phyloP scores from a whole-genome alignment of 495 filamentous ascomycete genomes.

The Hypoxylon lienhwacheense region DNA sequence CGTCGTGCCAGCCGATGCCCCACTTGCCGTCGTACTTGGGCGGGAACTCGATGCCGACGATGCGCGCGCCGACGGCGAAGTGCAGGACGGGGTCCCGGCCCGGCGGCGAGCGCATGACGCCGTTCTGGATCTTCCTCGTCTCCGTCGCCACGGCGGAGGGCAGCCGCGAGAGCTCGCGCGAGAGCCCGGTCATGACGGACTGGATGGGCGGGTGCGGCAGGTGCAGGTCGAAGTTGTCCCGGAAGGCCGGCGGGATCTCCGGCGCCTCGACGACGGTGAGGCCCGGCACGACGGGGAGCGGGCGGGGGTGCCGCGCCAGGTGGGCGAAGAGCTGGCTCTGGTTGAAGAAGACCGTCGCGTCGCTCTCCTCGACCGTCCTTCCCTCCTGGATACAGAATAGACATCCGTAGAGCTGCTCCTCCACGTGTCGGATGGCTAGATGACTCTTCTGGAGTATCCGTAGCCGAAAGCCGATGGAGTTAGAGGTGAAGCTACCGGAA shows the following conservation, averaged over 20 bases:
- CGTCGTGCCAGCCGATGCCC: conserved; percentile 53
- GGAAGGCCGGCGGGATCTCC: conserved; percentile 22
- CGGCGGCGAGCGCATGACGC: conserved; percentile 39
- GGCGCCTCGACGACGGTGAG: conserved; percentile 43
- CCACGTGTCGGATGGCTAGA: conserved; percentile 39
- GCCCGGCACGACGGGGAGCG: conserved; percentile 45
- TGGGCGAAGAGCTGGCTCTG: conserved; percentile 45
- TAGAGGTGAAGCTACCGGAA: conserved; percentile 41
- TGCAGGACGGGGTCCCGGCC: conserved; percentile 45
- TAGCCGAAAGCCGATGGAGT: conserved; percentile 42
- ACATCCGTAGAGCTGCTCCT: conserved; percentile 46
- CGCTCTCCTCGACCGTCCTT: conserved; percentile 41
- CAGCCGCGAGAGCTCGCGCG: conserved; percentile 36
- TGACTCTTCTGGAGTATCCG: conserved; percentile 50
- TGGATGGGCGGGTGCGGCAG: conserved; percentile 41
- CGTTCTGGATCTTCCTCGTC: conserved; percentile 36
- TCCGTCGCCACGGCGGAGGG: conserved; percentile 44
- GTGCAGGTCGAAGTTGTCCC: conserved; percentile 52
- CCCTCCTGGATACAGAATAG: conserved; percentile 48
- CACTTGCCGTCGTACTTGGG: conserved; percentile 49
- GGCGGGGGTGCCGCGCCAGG: conserved; percentile 46
- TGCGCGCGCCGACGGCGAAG: conserved; percentile 45
- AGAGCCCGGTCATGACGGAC: conserved; percentile 36
- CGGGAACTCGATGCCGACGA: conserved; percentile 52
- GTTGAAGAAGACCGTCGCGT: conserved; percentile 49